Evolutionary conservation across 2,329 filamentous ascomycete species (phyloP).

Genomic region (Microsporum audouinii): DNA sequence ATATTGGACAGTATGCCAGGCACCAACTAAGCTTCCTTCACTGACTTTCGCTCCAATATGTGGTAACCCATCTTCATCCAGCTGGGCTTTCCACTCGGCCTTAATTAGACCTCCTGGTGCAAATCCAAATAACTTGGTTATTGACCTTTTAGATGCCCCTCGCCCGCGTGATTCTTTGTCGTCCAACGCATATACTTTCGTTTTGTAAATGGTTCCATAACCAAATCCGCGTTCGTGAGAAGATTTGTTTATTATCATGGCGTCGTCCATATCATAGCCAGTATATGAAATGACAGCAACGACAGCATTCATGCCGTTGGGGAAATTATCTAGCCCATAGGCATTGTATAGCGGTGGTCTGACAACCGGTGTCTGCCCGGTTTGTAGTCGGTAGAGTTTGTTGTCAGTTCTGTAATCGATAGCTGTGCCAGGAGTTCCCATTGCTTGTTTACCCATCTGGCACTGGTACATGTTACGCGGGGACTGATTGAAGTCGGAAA

Average conservation of each 20-base stretch:
- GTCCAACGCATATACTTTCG: conserved; percentile 77
- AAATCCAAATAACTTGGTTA: conserved; percentile 82
- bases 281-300: conserved; percentile 98
- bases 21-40: conserved; percentile 75
- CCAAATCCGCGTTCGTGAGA: conserved; percentile 92
- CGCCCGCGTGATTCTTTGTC: conserved; percentile 59
- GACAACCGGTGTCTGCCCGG: conserved; percentile 89
- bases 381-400: conserved; percentile 90
- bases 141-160: conserved; percentile 53
- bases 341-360: conserved; percentile 86
- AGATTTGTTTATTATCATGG: conserved; percentile 98
- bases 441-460: conserved; percentile 99
- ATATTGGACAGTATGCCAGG: conserved; percentile 76
- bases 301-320: conserved; percentile 87
- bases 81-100: conserved; percentile 55
- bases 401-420: conserved; percentile 85
- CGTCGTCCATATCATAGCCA: conserved; percentile 99
- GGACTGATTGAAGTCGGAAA: conserved; percentile 97
- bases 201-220: conserved; percentile 95
- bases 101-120: conserved; percentile 64
- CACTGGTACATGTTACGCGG: conserved; percentile 99
- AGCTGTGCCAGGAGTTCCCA: conserved; percentile 88
- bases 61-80: conserved; percentile 83
- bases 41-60: conserved; percentile 64
- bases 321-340: conserved; percentile 96